phyloP scores from a whole-genome alignment of 345 rosid genomes.

The Firmiana major region DNA sequence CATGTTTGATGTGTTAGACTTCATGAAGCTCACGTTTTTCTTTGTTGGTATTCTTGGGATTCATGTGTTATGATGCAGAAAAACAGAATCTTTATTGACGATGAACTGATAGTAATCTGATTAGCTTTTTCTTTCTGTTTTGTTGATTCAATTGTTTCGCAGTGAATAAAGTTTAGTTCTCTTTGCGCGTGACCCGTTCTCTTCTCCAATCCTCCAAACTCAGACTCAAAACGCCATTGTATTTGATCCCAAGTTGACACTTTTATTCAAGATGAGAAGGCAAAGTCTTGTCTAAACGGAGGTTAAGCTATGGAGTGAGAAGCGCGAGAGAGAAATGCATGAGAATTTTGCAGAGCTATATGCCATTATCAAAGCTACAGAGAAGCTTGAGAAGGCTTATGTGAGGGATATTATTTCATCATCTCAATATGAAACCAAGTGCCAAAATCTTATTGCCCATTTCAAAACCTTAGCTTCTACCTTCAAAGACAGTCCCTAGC shows the following conservation, averaged over 20 bases:
- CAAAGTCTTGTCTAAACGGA: slow-evolving; percentile 48
- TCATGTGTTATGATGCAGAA: background rate
- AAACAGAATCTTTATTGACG: background rate
- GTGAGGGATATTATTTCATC: slow-evolving; percentile 77
- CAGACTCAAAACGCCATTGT: background rate
- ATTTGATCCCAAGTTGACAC: background rate
- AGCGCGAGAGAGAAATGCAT: slow-evolving; percentile 96
- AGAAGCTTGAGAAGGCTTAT: slow-evolving; percentile 94
- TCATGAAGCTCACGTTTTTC: background rate
- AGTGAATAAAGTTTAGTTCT: slow-evolving; percentile 44
- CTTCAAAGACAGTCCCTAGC: slow-evolving; percentile 75
- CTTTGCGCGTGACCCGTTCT: slow-evolving; percentile 96
- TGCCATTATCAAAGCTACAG: slow-evolving; percentile 91
- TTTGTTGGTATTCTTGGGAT: background rate
- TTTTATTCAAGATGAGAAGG: background rate
- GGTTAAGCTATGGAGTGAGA: slow-evolving; percentile 92
- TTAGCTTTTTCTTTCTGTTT: background rate
- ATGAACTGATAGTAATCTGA: background rate
- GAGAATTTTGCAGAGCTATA: slow-evolving; percentile 94
- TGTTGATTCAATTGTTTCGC: slow-evolving; percentile 11
- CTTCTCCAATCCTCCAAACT: slow-evolving; percentile 67
- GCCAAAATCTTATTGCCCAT: slow-evolving; percentile 88
- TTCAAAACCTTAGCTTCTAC: slow-evolving; percentile 81
- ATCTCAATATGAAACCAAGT: slow-evolving; percentile 74
- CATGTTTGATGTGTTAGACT: background rate